Percentiles rank a stretch among this genome's conserved stretches.
Conservation (phyloP, 2,329 filamentous ascomycete genomes). For the Diplodia corticola region DNA sequence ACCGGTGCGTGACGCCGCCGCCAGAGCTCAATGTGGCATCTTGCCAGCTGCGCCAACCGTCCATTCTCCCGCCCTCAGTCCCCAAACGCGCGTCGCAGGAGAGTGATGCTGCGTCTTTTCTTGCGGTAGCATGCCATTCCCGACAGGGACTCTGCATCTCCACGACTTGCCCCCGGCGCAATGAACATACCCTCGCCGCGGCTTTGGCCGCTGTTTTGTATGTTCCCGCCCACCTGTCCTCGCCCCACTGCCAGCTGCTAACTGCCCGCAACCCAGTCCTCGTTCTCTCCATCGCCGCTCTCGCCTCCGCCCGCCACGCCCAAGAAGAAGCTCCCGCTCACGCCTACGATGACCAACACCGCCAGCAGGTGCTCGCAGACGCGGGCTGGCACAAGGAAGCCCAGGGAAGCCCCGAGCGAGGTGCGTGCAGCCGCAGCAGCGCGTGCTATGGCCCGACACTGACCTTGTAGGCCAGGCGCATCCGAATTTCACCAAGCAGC, state of each 20-base stretch:
- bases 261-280: conserved; percentile 31
- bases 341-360: neutral
- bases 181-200: conserved; percentile 14
- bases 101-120: neutral
- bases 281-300: conserved; percentile 33
- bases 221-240: neutral
- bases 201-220: conserved; percentile 24
- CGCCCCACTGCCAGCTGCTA: neutral
- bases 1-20: neutral
- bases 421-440: neutral
- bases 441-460: neutral
- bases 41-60: conserved; percentile 8
- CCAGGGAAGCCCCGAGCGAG: neutral
- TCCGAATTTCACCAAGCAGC: conserved; percentile 42
- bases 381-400: conserved; percentile 10
- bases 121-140: conserved; percentile 9
- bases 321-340: conserved; percentile 18
- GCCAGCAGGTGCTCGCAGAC: conserved; percentile 18
- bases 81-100: conserved; percentile 1
- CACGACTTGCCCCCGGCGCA: conserved; percentile 16
- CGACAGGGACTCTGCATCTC: neutral
- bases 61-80: no score
- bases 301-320: conserved; percentile 29
- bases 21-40: conserved; percentile 17
- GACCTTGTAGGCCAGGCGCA: conserved; percentile 27